Conservation (phyloP, 2,329 filamentous ascomycete genomes). For the Scedosporium dehoogii region DNA sequence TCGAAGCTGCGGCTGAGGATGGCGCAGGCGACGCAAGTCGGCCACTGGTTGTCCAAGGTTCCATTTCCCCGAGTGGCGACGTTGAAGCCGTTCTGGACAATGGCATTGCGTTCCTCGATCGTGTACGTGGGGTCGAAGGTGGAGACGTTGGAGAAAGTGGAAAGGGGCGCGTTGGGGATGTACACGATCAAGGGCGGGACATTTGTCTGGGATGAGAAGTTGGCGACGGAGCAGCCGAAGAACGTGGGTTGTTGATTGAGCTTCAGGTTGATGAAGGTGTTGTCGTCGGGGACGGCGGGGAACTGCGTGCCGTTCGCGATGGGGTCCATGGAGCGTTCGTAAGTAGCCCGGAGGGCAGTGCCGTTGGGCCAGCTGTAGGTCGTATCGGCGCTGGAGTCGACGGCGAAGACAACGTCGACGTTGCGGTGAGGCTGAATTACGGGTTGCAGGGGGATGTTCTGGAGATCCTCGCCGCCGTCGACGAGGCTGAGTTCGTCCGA, state of each 20-base stretch:
- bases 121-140: conserved; percentile 64
- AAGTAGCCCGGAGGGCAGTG: conserved; percentile 46
- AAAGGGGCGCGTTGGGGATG: conserved; percentile 76
- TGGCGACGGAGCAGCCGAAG: conserved; percentile 52
- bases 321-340: conserved; percentile 36
- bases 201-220: conserved; percentile 36
- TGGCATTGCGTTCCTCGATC: conserved; percentile 57
- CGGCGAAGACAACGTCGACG: conserved; percentile 54
- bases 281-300: conserved; percentile 44
- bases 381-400: conserved; percentile 56
- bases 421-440: conserved; percentile 38
- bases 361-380: conserved; percentile 49
- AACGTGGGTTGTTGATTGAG: conserved; percentile 52
- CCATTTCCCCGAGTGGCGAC: conserved; percentile 75
- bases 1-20: conserved; percentile 67
- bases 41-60: conserved; percentile 65
- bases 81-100: conserved; percentile 81
- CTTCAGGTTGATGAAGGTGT: conserved; percentile 46
- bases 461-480: conserved; percentile 69
- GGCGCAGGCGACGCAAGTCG: conserved; percentile 78
- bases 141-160: conserved; percentile 64
- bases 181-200: conserved; percentile 72
- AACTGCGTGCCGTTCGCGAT: conserved; percentile 46
- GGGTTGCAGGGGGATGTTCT: conserved; percentile 70
- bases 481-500: conserved; percentile 56